Percentiles rank a stretch among this genome's conserved stretches.
Conservation (phyloP, 2,329 filamentous ascomycete genomes). For the Penicillium sp. region DNA sequence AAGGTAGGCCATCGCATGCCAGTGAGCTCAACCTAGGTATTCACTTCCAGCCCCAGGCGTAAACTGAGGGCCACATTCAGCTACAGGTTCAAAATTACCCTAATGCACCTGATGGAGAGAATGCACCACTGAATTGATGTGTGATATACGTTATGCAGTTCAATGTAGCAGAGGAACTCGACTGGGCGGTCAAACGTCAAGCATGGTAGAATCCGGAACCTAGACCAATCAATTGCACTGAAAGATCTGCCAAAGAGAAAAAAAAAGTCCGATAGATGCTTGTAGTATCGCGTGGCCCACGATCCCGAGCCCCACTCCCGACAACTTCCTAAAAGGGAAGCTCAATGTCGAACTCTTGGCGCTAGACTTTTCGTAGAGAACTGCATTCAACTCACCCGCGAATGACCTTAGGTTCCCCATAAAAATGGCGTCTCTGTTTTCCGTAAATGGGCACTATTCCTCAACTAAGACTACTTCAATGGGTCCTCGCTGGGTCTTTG, state of each 20-base stretch:
- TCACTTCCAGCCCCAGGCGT: too few species aligned
- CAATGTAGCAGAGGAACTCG: neutral
- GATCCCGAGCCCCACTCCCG: slow-evolving; percentile 23
- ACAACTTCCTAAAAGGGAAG: slow-evolving; percentile 26
- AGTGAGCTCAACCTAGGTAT: too few species aligned
- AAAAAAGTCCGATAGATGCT: too few species aligned
- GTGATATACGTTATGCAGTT: too few species aligned
- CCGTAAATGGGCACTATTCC: slow-evolving; percentile 3
- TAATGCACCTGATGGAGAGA: neutral
- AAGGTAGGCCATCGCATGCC: too few species aligned
- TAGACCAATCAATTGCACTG: neutral
- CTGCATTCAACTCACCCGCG: neutral
- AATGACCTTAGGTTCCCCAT: slow-evolving; percentile 4
- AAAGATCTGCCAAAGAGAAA: neutral
- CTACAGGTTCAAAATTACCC: too few species aligned
- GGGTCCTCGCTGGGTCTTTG: slow-evolving; percentile 5
- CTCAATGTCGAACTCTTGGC: slow-evolving; percentile 9
- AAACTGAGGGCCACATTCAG: too few species aligned
- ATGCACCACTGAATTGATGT: neutral
- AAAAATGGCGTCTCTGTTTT: neutral
- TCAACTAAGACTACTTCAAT: neutral
- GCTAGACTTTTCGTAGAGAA: neutral
- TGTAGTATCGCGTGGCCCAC: neutral
- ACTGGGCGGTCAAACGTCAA: neutral
- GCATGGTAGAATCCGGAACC: neutral